Conservation (phyloP, 2,329 filamentous ascomycete species). For the Hortaea werneckii region DNA sequence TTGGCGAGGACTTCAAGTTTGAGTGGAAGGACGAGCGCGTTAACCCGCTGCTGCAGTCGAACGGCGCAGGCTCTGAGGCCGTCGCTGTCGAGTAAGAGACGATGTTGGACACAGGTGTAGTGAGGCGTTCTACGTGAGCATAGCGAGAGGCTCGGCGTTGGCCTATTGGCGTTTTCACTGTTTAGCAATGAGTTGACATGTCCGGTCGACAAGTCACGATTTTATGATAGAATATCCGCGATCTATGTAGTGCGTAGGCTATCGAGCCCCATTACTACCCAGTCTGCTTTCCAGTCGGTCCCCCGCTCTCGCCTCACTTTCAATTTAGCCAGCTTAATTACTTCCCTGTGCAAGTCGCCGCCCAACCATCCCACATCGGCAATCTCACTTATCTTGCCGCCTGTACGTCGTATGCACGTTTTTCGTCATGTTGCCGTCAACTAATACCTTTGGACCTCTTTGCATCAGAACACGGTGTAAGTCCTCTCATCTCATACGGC, state of each 20-base stretch:
- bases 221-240: not conserved
- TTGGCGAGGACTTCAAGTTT: conserved; percentile 65
- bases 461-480: too few species aligned
- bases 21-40: conserved; percentile 57
- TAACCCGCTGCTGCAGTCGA: conserved; percentile 49
- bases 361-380: too few species aligned
- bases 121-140: not conserved
- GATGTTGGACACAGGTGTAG: not conserved
- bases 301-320: not conserved
- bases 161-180: not conserved
- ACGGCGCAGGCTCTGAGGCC: conserved; percentile 13
- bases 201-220: not conserved
- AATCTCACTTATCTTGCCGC: too few species aligned
- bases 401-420: too few species aligned
- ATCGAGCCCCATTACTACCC: not conserved
- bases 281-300: not conserved
- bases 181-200: not conserved
- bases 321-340: too few species aligned
- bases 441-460: too few species aligned
- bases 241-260: not conserved
- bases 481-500: not conserved
- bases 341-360: too few species aligned
- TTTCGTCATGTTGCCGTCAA: too few species aligned
- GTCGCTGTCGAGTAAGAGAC: conserved; percentile 12
- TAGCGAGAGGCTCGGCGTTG: not conserved